Conservation (phyloP, 345 rosid species). For the Eucalyptus polyanthemos region DNA sequence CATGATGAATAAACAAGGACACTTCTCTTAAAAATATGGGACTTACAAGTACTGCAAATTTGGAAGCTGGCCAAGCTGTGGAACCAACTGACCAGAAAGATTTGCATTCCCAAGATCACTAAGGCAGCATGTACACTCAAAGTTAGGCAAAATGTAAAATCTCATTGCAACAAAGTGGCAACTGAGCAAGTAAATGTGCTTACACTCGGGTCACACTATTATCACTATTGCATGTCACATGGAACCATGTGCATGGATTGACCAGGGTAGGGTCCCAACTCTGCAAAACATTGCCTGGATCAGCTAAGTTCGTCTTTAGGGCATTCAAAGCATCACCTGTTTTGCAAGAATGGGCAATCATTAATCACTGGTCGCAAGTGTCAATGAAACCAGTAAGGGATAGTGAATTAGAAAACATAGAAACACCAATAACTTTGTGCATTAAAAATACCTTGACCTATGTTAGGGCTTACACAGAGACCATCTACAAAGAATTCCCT, state of each 20-base stretch:
- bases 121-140: neutral
- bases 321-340: constrained; percentile 87
- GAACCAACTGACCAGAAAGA: constrained; percentile 51
- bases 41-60: constrained; percentile 82
- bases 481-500: neutral
- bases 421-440: neutral
- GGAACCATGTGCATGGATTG: constrained; percentile 83
- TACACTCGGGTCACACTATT: constrained; percentile 73
- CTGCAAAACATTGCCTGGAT: constrained; percentile 65
- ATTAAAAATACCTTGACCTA: neutral
- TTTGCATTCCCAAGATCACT: constrained; percentile 64
- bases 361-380: neutral
- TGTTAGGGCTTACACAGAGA: neutral
- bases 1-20: neutral
- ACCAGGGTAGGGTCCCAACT: constrained; percentile 80
- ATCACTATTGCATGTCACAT: constrained; percentile 69
- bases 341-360: neutral
- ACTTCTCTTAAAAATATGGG: neutral
- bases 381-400: neutral
- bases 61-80: constrained; percentile 50
- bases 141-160: neutral
- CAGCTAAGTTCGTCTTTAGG: constrained; percentile 44
- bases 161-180: neutral
- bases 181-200: constrained; percentile 10
- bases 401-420: neutral